These are phyloP conservation scores for Lichtheimia hyalospora DNA, from an alignment of 371 early-diverging fungal species.

Conservation along the genomic window DNA sequence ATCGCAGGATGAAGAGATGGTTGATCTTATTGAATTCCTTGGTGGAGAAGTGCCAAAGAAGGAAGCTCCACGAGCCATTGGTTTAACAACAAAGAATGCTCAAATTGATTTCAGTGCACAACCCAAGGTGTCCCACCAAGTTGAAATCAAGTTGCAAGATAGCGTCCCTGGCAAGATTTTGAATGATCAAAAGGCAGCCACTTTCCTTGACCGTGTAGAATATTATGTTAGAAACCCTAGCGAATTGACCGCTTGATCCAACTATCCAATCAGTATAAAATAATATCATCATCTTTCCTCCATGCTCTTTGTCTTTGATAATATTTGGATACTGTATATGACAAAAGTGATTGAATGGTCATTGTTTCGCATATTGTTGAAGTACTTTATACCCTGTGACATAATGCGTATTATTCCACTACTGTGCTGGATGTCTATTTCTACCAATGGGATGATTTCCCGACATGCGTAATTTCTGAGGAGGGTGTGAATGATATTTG, in stretches of 20 bases:
- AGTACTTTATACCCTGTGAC: too few species aligned
- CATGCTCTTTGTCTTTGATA: neutral
- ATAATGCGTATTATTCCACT: too few species aligned
- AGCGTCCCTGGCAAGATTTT: slow-evolving; percentile 33
- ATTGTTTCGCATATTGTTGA: too few species aligned
- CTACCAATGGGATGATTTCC: too few species aligned
- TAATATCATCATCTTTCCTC: neutral
- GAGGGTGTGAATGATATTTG: too few species aligned
- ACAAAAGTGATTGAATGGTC: too few species aligned
- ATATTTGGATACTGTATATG: neutral
- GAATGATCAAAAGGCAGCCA: slow-evolving; percentile 34
- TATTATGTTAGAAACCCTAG: slow-evolving; percentile 47
- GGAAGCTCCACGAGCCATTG: slow-evolving; percentile 16
- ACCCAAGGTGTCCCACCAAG: slow-evolving; percentile 16
- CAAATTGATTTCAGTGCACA: slow-evolving; percentile 20
- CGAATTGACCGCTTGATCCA: slow-evolving; percentile 23
- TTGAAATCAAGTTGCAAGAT: slow-evolving; percentile 43
- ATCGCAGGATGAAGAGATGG: slow-evolving; percentile 22
- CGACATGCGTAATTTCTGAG: too few species aligned
- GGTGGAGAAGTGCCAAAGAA: slow-evolving; percentile 21
- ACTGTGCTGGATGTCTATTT: too few species aligned
- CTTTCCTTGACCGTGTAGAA: slow-evolving; percentile 51
- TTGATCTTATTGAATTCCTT: slow-evolving; percentile 42
- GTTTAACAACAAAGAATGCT: slow-evolving; percentile 17
- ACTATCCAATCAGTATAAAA: slow-evolving; percentile 2